A percentile compares a stretch with the other conserved stretches of the same genome.
Conservation (phyloP, 345 rosid genomes). For the Brassica rapa region DNA sequence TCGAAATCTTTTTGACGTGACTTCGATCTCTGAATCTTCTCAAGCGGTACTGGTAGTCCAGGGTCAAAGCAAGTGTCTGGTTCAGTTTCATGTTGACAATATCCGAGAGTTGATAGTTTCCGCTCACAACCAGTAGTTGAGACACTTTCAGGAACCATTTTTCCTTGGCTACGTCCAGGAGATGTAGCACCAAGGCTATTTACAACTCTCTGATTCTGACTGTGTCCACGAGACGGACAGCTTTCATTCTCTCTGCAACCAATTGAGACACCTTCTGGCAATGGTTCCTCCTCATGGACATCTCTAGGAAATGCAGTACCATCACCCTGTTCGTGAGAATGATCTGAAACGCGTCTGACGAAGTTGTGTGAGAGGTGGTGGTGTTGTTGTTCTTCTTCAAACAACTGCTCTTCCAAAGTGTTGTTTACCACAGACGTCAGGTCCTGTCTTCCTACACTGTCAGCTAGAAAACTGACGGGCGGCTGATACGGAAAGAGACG, state of each 20-base stretch:
- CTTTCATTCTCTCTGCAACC: conserved; percentile 25
- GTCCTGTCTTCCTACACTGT: conserved; percentile 35
- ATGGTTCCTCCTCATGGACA: conserved; percentile 42
- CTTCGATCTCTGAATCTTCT: conserved; percentile 69
- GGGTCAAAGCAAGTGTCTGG: conserved; percentile 42
- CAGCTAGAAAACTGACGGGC: conserved; percentile 37
- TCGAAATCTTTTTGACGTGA: conserved; percentile 72
- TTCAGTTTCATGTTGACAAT: conserved; percentile 41
- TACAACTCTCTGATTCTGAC: conserved; percentile 23
- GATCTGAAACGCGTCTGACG: conserved; percentile 31
- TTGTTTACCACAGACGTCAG: conserved; percentile 19
- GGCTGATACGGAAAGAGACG: conserved; percentile 41
- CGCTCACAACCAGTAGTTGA: conserved; percentile 41
- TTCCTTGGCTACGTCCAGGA: conserved; percentile 27
- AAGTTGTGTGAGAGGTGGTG: conserved; percentile 38
- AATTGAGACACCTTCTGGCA: conserved; percentile 38
- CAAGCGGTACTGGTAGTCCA: conserved; percentile 54
- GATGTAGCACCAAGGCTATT: conserved; percentile 20
- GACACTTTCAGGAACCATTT: conserved; percentile 30
- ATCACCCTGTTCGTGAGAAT: conserved; percentile 41
- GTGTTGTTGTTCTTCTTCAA: conserved; percentile 43
- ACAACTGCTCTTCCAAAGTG: conserved; percentile 32
- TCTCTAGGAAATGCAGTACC: conserved; percentile 51
- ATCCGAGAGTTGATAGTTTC: conserved; percentile 50
- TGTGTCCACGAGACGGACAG: not conserved